Base-by-base conservation (phyloP, 1,284 basidiomycete species). In the Erythrobasidium hasegawianum region DNA sequence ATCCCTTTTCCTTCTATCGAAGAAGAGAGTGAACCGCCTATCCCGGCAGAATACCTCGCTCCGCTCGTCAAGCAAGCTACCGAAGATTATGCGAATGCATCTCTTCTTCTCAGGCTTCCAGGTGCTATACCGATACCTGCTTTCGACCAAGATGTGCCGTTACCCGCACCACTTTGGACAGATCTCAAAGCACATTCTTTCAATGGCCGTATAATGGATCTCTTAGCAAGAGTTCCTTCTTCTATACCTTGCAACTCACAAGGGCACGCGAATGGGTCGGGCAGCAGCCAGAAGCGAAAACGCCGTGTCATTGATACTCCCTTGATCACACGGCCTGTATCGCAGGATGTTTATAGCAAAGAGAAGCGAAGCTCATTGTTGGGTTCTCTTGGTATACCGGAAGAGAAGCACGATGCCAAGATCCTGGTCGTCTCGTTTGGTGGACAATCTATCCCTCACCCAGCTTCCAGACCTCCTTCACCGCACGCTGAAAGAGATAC, bases 351-450 rank as follows among this genome's bases (percentile, higher is more conserved):
- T 1, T 86, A 86, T 73, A 83, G 82, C 0, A 70, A 75, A 0
- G 75, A 78, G 56, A 85, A 85, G 11, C 81, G 86, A n/a, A 69
- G 67, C 39, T 57, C 68, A 11, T 72, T 80, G 10, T 80, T 89
- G 3, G 71, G 76, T 1, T 81, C 81, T 1, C 81, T 87, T 47
- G 86, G 86, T 29, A 78, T 89, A 0, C 86, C 87, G 0, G 57
- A 68, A 3, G 71, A 82, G 18, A 75, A 82, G 5, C 82, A 84
- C 57, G 80, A 84, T 65, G 56, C 58, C 20, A 74, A 72, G 72
- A 82, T 89, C 50, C 79, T 89, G 24, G 78, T 89, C 29, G 86
- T 89, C 11, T 88, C 86, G 1, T 89, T 89, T 73, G 87, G 87
- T 5, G 87, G 87, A 0, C 87, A 89, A 72, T 79, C 85, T 16